Evolutionary conservation across 495 filamentous ascomycete species (phyloP).

Genomic region (Lophium mytilinum): DNA sequence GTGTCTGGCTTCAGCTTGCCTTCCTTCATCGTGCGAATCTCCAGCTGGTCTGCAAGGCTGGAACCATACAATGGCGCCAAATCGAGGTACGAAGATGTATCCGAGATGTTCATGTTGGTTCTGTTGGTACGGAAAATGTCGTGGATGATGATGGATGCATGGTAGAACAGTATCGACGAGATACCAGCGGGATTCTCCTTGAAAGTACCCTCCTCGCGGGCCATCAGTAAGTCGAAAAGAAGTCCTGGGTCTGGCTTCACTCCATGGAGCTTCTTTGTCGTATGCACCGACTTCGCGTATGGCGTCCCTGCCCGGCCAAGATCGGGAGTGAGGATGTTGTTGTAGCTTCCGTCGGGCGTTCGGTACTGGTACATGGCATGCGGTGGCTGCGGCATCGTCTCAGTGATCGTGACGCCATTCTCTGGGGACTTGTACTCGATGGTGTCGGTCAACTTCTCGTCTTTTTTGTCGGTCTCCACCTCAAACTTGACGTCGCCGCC

Average conservation of each 20-base stretch:
- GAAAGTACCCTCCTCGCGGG: background rate
- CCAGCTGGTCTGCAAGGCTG: background rate
- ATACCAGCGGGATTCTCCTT: conserved; percentile 6
- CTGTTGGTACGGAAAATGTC: conserved; percentile 10
- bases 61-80: conserved; percentile 7
- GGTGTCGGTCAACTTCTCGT: no score
- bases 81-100: conserved; percentile 10
- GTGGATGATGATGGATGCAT: conserved; percentile 11
- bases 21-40: background rate
- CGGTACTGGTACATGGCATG: conserved; percentile 8
- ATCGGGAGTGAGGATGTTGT: conserved; percentile 6
- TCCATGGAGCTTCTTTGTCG: background rate
- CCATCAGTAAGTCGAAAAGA: background rate
- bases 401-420: no score
- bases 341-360: conserved; percentile 6
- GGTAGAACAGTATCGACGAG: conserved; percentile 3
- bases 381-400: no score
- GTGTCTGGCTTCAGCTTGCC: conserved; percentile 9
- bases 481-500: no score
- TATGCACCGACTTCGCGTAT: background rate
- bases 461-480: no score
- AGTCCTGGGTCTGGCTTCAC: conserved; percentile 1
- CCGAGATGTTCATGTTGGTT: background rate
- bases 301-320: conserved; percentile 2
- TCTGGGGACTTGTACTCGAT: no score